Percentiles rank a stretch among this genome's conserved stretches.
Evolutionary conservation across 306 rosid genomes (phyloP).

Genomic region (Quercus gilva): DNA sequence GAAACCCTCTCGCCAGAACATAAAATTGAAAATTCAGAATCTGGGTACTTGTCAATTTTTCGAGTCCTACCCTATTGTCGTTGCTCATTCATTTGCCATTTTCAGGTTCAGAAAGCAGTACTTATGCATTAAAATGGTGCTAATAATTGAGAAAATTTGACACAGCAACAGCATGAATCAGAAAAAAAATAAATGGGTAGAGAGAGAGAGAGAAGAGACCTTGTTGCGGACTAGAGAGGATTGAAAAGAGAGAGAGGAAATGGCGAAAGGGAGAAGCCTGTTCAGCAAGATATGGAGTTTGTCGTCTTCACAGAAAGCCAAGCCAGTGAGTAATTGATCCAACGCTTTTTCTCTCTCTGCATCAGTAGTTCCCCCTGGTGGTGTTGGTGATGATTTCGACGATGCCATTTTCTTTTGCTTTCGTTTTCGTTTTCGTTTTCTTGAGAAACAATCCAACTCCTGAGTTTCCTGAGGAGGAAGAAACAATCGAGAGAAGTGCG

Average conservation of each 20-base stretch:
- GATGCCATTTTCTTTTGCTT: constrained; percentile 23
- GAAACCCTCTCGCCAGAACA: too few species aligned
- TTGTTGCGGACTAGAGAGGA: constrained; percentile 72
- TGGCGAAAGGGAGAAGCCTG: constrained; percentile 76
- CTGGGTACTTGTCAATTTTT: too few species aligned
- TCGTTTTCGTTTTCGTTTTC: background rate
- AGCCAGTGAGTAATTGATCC: constrained; percentile 84
- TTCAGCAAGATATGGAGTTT: constrained; percentile 74
- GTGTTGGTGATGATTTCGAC: constrained; percentile 63
- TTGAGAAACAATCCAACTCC: background rate
- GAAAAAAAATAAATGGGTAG: background rate
- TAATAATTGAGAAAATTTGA: background rate
- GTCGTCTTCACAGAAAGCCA: constrained; percentile 93
- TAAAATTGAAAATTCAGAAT: too few species aligned
- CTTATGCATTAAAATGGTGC: too few species aligned
- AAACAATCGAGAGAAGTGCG: too few species aligned
- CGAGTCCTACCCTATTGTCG: too few species aligned
- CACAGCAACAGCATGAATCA: background rate
- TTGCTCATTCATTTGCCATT: too few species aligned
- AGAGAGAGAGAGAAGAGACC: constrained; percentile 33
- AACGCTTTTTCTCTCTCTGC: constrained; percentile 65
- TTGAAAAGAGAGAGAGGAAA: constrained; percentile 73
- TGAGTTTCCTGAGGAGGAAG: too few species aligned
- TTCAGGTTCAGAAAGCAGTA: too few species aligned
- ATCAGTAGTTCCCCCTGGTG: constrained; percentile 51